A percentile compares a stretch with the other conserved stretches of the same genome.
phyloP scores from a whole-genome alignment of 768 basidiomycete genomes.

The Arthromyces matolae region DNA sequence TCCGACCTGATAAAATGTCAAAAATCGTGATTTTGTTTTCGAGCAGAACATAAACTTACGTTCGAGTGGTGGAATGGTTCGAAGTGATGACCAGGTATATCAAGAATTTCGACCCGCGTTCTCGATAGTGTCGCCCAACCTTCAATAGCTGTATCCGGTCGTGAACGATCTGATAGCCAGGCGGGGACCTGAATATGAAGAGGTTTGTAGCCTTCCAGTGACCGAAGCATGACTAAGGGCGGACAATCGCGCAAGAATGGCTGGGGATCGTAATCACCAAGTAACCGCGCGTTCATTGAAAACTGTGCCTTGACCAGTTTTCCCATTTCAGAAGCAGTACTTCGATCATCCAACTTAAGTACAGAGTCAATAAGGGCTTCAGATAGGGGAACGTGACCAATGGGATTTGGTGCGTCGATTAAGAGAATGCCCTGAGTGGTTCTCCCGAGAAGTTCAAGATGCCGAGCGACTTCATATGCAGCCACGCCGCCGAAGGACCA shows the following conservation, averaged over 20 bases:
- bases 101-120: conserved; percentile 36
- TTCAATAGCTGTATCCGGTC: conserved; percentile 25
- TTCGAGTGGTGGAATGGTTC: conserved; percentile 47
- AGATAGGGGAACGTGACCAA: conserved; percentile 49
- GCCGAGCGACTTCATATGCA: conserved; percentile 60
- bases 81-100: conserved; percentile 69
- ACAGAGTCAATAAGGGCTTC: conserved; percentile 46
- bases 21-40: too few species aligned
- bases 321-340: conserved; percentile 26
- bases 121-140: conserved; percentile 49
- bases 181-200: conserved; percentile 35
- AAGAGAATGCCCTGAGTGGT: conserved; percentile 55
- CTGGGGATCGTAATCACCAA: conserved; percentile 44
- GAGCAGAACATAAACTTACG: conserved; percentile 36
- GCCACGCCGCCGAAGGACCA: conserved; percentile 80
- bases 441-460: conserved; percentile 41
- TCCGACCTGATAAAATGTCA: conserved; percentile 21
- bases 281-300: conserved; percentile 40
- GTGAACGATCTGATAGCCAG: conserved; percentile 51
- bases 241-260: conserved; percentile 21
- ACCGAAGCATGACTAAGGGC: conserved; percentile 49
- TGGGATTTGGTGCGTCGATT: conserved; percentile 65
- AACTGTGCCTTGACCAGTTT: conserved; percentile 47
- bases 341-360: conserved; percentile 29
- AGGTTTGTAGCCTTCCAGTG: conserved; percentile 40